Conservation (phyloP, 2,329 filamentous ascomycete species). For the Mycocentrospora acerina region DNA sequence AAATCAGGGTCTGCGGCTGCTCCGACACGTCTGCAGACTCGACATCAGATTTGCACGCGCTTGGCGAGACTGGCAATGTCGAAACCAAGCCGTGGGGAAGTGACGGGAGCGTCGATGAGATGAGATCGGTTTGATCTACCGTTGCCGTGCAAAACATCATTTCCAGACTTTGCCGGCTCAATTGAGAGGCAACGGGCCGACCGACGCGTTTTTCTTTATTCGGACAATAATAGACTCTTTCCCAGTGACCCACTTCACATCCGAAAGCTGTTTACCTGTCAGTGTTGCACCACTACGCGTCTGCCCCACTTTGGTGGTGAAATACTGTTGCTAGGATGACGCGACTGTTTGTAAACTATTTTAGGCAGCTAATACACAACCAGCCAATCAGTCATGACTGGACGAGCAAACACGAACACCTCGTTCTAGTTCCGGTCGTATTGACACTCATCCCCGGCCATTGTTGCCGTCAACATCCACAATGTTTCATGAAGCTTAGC, state of each 20-base stretch:
- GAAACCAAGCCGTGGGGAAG: conserved; percentile 27
- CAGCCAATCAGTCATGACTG: conserved; percentile 9
- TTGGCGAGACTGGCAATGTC: conserved; percentile 1
- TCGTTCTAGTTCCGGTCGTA: conserved; percentile 16
- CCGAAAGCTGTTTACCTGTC: conserved; percentile 10
- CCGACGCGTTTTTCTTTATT: too few relatives aligned
- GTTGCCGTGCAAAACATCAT: conserved; percentile 16
- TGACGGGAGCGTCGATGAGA: conserved; percentile 16
- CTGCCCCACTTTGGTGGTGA: conserved; percentile 20
- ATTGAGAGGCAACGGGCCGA: not conserved
- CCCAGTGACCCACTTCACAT: too few relatives aligned
- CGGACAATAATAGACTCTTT: too few relatives aligned
- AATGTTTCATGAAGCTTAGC: too few relatives aligned
- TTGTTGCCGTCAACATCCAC: too few relatives aligned
- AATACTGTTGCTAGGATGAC: conserved; percentile 17
- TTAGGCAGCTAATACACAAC: conserved; percentile 9
- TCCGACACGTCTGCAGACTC: conserved; percentile 10
- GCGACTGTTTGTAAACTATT: conserved; percentile 19
- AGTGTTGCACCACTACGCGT: conserved; percentile 18
- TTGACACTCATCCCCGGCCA: conserved; percentile 7
- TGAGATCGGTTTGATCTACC: conserved; percentile 26
- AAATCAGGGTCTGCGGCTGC: conserved; percentile 1
- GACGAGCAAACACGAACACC: conserved; percentile 7
- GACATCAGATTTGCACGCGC: conserved; percentile 2
- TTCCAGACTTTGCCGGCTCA: conserved; percentile 1